Evolutionary conservation across 352 stramenopile species (phyloP).

Genomic region (Phytophthora ramorum): DNA sequence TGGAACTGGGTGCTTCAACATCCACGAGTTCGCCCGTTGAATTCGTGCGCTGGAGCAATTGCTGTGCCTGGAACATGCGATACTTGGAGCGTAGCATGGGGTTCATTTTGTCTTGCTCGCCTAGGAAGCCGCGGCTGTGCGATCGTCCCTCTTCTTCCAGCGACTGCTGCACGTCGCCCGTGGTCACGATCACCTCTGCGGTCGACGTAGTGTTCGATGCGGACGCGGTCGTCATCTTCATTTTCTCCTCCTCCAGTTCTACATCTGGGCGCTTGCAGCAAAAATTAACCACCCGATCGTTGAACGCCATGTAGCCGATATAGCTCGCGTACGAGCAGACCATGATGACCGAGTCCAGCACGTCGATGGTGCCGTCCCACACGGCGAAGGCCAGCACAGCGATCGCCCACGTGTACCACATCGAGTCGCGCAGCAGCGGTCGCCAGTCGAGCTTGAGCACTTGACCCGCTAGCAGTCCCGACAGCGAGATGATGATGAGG

Average conservation of each 20-base stretch:
- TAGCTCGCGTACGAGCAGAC: conserved; percentile 76
- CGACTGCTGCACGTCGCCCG: conserved; percentile 15
- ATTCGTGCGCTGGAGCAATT: conserved; percentile 30
- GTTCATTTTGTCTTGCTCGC: conserved; percentile 52
- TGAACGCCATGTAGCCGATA: conserved; percentile 79
- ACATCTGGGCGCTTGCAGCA: conserved; percentile 63
- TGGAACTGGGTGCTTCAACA: conserved; percentile 10
- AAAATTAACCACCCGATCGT: conserved; percentile 57
- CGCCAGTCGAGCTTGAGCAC: conserved; percentile 78
- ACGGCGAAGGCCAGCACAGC: conserved; percentile 61
- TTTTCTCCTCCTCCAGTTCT: conserved; percentile 16
- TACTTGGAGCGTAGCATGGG: conserved; percentile 75
- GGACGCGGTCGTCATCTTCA: neutral
- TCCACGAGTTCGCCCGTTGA: conserved; percentile 17
- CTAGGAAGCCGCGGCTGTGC: conserved; percentile 38
- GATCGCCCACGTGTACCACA: conserved; percentile 81
- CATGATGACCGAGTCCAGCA: conserved; percentile 69
- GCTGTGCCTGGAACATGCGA: conserved; percentile 72
- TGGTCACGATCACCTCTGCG: conserved; percentile 18
- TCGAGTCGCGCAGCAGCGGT: conserved; percentile 78
- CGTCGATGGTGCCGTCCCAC: conserved; percentile 64
- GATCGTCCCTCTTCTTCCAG: conserved; percentile 16
- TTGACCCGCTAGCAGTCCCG: conserved; percentile 66
- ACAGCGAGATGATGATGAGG: conserved; percentile 87
- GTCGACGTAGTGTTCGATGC: conserved; percentile 10